Evolutionary conservation across 257 asterid genomes (phyloP).

Genomic region (Scutellaria barbata): DNA sequence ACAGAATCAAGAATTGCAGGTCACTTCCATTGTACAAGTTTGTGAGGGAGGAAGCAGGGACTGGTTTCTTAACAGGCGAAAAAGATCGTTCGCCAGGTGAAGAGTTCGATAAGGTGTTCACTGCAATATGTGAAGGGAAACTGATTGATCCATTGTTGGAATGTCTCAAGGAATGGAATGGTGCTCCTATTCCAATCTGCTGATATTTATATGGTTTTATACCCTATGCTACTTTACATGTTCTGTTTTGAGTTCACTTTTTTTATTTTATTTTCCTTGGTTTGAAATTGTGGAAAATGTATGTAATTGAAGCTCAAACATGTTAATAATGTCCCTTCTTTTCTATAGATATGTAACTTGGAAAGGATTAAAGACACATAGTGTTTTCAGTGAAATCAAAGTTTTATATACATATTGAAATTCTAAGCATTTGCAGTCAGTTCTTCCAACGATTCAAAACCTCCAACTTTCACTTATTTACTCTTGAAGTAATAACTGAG

Average conservation of each 20-base stretch:
- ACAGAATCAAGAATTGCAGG: conserved; percentile 43
- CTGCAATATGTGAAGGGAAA: conserved; percentile 49
- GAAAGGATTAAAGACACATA: not conserved
- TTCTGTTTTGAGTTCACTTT: not conserved
- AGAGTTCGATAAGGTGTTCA: conserved; percentile 48
- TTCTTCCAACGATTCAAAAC: too few species aligned
- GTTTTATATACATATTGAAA: not conserved
- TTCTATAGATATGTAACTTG: not conserved
- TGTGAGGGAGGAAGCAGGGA: conserved; percentile 45
- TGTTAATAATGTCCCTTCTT: not conserved
- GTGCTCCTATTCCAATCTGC: conserved; percentile 50
- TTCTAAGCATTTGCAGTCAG: too few species aligned
- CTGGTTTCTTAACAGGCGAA: conserved; percentile 44
- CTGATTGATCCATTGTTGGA: conserved; percentile 57
- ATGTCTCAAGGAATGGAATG: conserved; percentile 53
- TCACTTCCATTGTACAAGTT: conserved; percentile 49
- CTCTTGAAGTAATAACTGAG: too few species aligned
- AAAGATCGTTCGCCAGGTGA: conserved; percentile 47
- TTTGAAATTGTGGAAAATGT: not conserved
- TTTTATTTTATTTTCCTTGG: not conserved
- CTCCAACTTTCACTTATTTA: too few species aligned
- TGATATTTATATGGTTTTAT: not conserved
- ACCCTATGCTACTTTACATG: not conserved
- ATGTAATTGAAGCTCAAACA: conserved; percentile 20
- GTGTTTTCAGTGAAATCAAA: not conserved